Conservation (phyloP, 305 asterid genomes). For the Coffea humblotiana region DNA sequence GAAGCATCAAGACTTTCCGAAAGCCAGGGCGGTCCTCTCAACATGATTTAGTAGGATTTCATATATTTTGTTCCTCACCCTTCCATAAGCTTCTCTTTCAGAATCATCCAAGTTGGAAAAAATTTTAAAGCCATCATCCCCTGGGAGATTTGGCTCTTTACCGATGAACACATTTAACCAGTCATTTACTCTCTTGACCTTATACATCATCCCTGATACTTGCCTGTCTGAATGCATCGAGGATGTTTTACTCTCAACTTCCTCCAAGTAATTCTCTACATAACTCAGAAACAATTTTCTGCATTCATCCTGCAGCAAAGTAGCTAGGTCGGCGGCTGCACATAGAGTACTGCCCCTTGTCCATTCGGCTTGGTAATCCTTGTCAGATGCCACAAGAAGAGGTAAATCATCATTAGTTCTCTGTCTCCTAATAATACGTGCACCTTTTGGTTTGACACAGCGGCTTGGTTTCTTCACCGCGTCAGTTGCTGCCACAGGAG, state of each 20-base stretch:
- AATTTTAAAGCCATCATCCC: conserved; percentile 18
- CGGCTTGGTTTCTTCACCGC: conserved; percentile 26
- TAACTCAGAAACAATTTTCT: conserved; percentile 45
- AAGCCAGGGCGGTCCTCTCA: conserved; percentile 61
- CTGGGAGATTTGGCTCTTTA: conserved; percentile 29
- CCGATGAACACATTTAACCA: conserved; percentile 48
- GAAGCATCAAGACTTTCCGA: conserved; percentile 26
- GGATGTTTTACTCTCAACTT: conserved; percentile 45
- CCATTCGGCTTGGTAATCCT: conserved; percentile 41
- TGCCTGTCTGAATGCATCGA: conserved; percentile 31
- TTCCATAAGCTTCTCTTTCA: conserved; percentile 46
- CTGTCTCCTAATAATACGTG: conserved; percentile 26
- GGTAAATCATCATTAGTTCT: conserved; percentile 29
- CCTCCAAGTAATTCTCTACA: conserved; percentile 55
- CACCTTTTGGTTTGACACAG: conserved; percentile 34
- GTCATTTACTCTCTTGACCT: conserved; percentile 64
- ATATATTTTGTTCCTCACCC: conserved; percentile 63
- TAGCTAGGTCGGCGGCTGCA: conserved; percentile 40
- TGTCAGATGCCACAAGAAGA: conserved; percentile 28
- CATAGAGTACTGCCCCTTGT: conserved; percentile 33
- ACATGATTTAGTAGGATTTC: conserved; percentile 59
- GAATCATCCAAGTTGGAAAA: conserved; percentile 27
- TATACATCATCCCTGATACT: conserved; percentile 54
- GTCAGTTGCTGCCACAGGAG: conserved; percentile 18
- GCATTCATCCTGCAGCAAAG: conserved; percentile 48